Conservation (phyloP, 2,329 filamentous ascomycete genomes). For the Fusarium kyushuense region DNA sequence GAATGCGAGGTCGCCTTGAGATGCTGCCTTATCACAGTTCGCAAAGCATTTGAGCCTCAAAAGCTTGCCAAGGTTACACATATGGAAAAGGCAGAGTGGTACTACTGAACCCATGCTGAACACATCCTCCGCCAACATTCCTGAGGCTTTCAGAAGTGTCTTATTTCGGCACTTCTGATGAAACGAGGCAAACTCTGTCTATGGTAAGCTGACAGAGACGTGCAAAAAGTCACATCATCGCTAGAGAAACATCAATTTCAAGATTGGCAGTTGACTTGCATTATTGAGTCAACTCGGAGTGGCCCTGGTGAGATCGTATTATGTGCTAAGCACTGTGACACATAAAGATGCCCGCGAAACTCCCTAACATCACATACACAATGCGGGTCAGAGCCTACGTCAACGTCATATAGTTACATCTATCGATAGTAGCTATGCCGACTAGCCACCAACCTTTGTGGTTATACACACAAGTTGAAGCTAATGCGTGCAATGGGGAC, state of each 20-base stretch:
- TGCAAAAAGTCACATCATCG: not conserved
- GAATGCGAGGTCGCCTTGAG: not conserved
- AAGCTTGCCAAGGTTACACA: not conserved
- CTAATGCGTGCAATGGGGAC: not conserved
- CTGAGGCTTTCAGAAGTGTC: not conserved
- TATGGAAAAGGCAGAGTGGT: not conserved
- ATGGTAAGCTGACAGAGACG: not conserved
- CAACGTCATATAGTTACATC: no score
- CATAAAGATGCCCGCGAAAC: no score
- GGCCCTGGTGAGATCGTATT: not conserved
- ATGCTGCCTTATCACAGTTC: not conserved
- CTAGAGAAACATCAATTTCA: not conserved
- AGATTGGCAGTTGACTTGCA: not conserved
- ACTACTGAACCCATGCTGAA: not conserved
- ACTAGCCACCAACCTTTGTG: no score
- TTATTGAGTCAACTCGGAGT: not conserved
- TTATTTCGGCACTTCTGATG: not conserved
- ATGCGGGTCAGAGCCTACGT: no score
- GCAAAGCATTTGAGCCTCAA: not conserved
- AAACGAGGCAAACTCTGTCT: not conserved
- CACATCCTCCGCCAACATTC: not conserved
- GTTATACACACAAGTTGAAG: not conserved
- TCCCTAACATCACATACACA: no score
- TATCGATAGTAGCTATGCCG: not conserved
- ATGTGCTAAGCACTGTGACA: not conserved